A percentile compares a stretch with the other conserved stretches of the same genome.
Evolutionary conservation across 169 alveolate genomes (phyloP).

Genomic region (Plasmodium relictum): DNA sequence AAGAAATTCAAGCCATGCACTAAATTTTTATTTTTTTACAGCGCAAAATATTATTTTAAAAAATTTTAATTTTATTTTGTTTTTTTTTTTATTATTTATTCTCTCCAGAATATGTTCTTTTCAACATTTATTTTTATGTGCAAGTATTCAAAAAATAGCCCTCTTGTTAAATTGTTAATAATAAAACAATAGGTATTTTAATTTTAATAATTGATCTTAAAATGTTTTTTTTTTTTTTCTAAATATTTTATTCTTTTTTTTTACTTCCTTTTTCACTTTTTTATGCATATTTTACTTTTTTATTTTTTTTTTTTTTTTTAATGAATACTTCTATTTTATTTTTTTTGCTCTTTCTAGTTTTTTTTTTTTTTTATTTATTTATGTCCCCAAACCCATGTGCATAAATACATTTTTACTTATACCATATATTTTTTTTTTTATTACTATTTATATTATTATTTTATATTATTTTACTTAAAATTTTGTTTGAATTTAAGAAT

Average conservation of each 20-base stretch:
- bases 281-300: conserved; percentile 3
- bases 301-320: neutral
- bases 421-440: neutral
- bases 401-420: conserved; percentile 3
- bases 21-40: neutral
- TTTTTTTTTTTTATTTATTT: conserved; percentile 17
- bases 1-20: conserved; percentile 1
- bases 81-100: conserved; percentile 14
- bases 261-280: conserved; percentile 4
- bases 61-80: conserved; percentile 7
- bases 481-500: too few species aligned
- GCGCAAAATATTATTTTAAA: conserved; percentile 8
- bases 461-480: neutral
- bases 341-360: conserved; percentile 21
- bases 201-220: conserved; percentile 31
- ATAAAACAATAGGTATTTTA: conserved; percentile 10
- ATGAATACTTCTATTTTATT: conserved; percentile 2
- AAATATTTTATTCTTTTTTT: neutral
- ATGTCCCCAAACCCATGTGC: conserved; percentile 28
- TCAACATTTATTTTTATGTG: conserved; percentile 11
- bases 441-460: too few species aligned
- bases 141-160: conserved; percentile 17
- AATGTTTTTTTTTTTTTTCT: conserved; percentile 12
- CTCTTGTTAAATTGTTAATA: neutral
- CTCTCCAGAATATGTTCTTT: conserved; percentile 58